Evolutionary conservation across 345 rosid species (phyloP).

Genomic region (Ceriops tagal): DNA sequence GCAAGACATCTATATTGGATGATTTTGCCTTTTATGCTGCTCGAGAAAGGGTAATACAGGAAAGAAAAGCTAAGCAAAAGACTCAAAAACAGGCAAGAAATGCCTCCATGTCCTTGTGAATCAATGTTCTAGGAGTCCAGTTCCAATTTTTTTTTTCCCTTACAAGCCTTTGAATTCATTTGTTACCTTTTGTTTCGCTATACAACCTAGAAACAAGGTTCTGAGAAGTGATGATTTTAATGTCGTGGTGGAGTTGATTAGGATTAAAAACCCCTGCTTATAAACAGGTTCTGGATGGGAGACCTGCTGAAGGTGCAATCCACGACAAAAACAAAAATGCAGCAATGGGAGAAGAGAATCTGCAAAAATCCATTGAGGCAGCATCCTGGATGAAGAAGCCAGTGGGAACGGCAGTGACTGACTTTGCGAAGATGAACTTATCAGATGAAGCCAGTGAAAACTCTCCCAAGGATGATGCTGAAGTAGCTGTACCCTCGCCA

Average conservation of each 20-base stretch:
- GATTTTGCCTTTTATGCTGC: slow-evolving; percentile 28
- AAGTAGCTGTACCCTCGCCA: slow-evolving; percentile 18
- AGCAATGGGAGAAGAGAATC: slow-evolving; percentile 10
- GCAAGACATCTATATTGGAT: slow-evolving; percentile 25
- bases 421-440: slow-evolving; percentile 13
- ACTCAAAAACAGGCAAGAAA: slow-evolving; percentile 50
- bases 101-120: background rate
- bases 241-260: background rate
- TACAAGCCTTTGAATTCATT: background rate
- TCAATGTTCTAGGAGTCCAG: no score
- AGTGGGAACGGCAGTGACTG: slow-evolving; percentile 1
- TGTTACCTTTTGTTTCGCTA: no score
- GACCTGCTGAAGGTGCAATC: slow-evolving; percentile 13
- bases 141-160: background rate
- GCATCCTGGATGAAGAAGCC: slow-evolving; percentile 11
- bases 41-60: slow-evolving; percentile 26
- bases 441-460: slow-evolving; percentile 20
- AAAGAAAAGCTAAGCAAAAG: slow-evolving; percentile 31
- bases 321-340: slow-evolving; percentile 8
- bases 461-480: background rate
- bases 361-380: slow-evolving; percentile 15
- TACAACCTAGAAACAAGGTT: no score
- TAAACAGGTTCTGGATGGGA: slow-evolving; percentile 30
- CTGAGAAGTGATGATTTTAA: background rate
- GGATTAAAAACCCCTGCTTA: background rate